phyloP scores from a whole-genome alignment of 108 stramenopile genomes.

The Nitzschia inconspicua region DNA sequence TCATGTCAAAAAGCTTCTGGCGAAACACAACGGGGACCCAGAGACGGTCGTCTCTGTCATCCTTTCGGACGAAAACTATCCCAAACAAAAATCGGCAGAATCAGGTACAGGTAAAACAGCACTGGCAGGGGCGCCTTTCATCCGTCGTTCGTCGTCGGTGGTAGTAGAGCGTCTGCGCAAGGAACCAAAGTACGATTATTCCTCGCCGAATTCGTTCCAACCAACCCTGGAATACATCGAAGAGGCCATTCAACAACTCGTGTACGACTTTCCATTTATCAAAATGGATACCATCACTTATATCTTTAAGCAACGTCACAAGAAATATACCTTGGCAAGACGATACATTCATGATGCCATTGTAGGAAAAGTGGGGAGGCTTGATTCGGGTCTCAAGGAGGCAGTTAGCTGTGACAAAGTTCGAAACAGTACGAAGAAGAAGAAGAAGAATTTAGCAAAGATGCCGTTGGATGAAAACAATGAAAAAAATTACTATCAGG shows the following conservation, averaged over 20 bases:
- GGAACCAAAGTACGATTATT: slow-evolving; percentile 32
- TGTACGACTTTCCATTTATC: slow-evolving; percentile 34
- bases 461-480: slow-evolving; percentile 8
- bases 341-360: slow-evolving; percentile 12
- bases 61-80: slow-evolving; percentile 20
- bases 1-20: slow-evolving; percentile 15
- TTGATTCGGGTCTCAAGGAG: too few species aligned
- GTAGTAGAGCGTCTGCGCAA: neutral
- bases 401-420: too few species aligned
- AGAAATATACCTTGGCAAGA: slow-evolving; percentile 32
- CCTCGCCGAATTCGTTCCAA: slow-evolving; percentile 28
- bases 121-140: neutral
- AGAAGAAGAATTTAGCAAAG: neutral
- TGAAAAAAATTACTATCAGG: slow-evolving; percentile 4
- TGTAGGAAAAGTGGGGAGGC: too few species aligned
- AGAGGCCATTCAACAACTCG: slow-evolving; percentile 9
- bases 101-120: neutral
- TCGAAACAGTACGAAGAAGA: neutral
- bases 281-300: neutral
- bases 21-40: slow-evolving; percentile 15
- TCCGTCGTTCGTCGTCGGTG: neutral
- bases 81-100: slow-evolving; percentile 10
- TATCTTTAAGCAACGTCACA: neutral
- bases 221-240: slow-evolving; percentile 10
- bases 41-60: slow-evolving; percentile 20